Evolutionary conservation across 306 rosid species (phyloP).

Genomic region (Cyclanthera cordifolia): DNA sequence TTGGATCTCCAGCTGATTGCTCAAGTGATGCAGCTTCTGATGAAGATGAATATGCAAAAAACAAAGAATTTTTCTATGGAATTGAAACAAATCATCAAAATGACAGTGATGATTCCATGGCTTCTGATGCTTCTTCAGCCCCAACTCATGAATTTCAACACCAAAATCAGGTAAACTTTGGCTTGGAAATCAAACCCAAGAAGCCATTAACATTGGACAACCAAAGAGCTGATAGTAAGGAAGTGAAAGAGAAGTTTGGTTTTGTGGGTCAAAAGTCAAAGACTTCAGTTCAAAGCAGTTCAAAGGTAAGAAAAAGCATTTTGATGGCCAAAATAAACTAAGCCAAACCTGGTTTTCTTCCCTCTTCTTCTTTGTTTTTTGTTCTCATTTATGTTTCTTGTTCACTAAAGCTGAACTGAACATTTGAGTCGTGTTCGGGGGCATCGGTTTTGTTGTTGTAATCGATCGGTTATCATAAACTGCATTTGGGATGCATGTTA

Average conservation of each 20-base stretch:
- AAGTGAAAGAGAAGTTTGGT: conserved; percentile 22
- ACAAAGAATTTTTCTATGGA: conserved; percentile 17
- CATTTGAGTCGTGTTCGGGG: not conserved
- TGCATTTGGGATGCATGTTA: too few relatives aligned
- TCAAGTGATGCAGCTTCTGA: conserved; percentile 31
- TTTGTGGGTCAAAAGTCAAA: conserved; percentile 15
- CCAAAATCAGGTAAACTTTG: conserved; percentile 13
- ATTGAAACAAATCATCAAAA: conserved; percentile 16
- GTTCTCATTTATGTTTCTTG: conserved; percentile 2
- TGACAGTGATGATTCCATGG: conserved; percentile 91
- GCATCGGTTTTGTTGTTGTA: too few relatives aligned
- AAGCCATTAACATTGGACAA: conserved; percentile 24
- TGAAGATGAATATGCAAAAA: conserved; percentile 4
- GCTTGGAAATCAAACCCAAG: conserved; percentile 23
- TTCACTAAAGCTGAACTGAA: not conserved
- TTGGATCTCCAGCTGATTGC: conserved; percentile 49
- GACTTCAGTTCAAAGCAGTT: conserved; percentile 24
- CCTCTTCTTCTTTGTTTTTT: not conserved
- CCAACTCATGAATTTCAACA: conserved; percentile 28
- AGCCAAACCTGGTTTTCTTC: conserved; percentile 3
- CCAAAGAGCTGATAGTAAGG: conserved; percentile 19
- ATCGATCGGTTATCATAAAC: too few relatives aligned
- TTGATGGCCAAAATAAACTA: conserved; percentile 25
- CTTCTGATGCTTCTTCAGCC: conserved; percentile 96
- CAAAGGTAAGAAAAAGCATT: conserved; percentile 31